A percentile compares a stretch with the other conserved stretches of the same genome.
These are phyloP conservation scores for Naganishia vaughanmartiniae DNA, from an alignment of 768 basidiomycete genomes.

Conservation along the genomic window DNA sequence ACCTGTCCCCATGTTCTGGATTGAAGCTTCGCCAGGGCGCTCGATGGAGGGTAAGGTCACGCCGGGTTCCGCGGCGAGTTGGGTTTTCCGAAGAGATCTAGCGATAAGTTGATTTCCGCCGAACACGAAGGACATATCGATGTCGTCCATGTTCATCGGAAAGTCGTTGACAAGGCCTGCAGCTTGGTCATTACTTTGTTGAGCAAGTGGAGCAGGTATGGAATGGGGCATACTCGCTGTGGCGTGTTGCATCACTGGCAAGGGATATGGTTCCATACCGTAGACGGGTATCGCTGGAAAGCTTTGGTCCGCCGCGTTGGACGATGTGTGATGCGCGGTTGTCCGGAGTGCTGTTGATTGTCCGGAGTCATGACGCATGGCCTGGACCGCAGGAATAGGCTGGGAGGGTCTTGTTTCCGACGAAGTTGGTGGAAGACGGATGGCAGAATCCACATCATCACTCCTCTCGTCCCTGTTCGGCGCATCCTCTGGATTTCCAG, in stretches of 20 bases:
- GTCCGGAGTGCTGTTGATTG: not conserved
- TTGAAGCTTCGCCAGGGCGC: not conserved
- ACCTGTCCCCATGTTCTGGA: constrained; percentile 3
- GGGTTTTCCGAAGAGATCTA: not conserved
- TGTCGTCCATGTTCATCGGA: constrained; percentile 1
- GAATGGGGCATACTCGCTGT: not conserved
- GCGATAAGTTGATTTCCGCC: not conserved
- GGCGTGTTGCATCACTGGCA: not conserved
- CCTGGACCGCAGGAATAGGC: not conserved
- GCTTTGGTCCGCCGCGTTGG: not conserved
- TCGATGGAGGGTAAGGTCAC: not conserved
- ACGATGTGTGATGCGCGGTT: not conserved
- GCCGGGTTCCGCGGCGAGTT: not conserved
- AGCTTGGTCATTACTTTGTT: not conserved
- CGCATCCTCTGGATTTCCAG: not conserved
- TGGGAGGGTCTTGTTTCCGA: not conserved
- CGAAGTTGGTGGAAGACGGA: not conserved
- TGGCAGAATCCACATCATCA: not conserved
- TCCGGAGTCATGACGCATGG: not conserved
- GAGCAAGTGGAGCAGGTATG: not conserved
- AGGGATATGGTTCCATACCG: not conserved
- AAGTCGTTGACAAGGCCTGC: not conserved
- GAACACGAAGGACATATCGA: constrained; percentile 13
- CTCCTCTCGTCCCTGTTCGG: not conserved
- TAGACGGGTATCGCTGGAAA: not conserved